Evolutionary conservation across 148 eudicot species (phyloP).

Genomic region (Amaranthus hypochondriacus): DNA sequence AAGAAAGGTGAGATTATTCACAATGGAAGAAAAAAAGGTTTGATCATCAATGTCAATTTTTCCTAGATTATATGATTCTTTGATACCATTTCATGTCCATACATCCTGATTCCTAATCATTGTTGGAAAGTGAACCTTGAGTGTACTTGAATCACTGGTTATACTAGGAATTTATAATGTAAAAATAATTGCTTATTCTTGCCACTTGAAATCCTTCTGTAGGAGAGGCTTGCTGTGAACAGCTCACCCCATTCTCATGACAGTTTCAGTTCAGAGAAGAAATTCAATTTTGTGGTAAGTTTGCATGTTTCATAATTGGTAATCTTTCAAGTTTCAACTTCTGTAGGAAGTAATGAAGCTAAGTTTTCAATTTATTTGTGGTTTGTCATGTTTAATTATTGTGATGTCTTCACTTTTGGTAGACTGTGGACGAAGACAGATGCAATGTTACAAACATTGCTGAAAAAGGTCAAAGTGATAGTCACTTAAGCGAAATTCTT

Average conservation of each 20-base stretch:
- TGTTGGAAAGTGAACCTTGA: conserved; percentile 6
- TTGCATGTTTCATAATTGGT: not conserved
- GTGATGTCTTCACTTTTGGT: conserved; percentile 15
- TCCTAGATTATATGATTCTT: no score
- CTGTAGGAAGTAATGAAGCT: not conserved
- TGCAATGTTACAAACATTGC: conserved; percentile 27
- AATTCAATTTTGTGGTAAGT: conserved; percentile 38
- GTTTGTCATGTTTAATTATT: conserved; percentile 1
- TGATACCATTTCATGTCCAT: no score
- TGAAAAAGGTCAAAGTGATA: conserved; percentile 30
- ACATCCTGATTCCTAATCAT: no score
- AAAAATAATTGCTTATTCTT: conserved; percentile 16
- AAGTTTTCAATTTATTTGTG: not conserved
- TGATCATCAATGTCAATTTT: no score
- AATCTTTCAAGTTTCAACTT: not conserved
- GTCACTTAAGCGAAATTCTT: conserved; percentile 38
- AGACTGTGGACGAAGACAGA: conserved; percentile 37
- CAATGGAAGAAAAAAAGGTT: no score
- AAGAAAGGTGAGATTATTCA: no score
- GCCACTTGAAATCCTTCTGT: conserved; percentile 26
- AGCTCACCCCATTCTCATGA: conserved; percentile 29
- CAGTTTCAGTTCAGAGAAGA: conserved; percentile 34
- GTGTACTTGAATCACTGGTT: not conserved
- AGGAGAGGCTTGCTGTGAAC: conserved; percentile 34
- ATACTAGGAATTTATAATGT: not conserved